Percentiles rank a stretch among this genome's conserved stretches.
phyloP scores from a whole-genome alignment of 164 flowering plant genomes.

The Euptelea pleiosperma region DNA sequence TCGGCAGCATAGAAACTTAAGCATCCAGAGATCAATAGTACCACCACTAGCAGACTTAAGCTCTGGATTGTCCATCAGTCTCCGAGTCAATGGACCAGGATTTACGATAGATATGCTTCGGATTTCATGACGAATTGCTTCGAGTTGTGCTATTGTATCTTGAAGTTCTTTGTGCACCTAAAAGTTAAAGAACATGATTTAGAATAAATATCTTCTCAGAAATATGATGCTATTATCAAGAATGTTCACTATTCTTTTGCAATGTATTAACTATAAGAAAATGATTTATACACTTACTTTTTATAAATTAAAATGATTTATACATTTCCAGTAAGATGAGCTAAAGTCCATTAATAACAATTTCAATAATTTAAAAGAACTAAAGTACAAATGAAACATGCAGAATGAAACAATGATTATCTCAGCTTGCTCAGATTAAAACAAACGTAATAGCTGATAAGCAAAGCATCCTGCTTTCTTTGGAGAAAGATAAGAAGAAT shows the following conservation, averaged over 20 bases:
- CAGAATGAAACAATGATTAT: not conserved
- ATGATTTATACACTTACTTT: too few relatives aligned
- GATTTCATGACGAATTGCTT: conserved; percentile 84
- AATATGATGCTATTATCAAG: not conserved
- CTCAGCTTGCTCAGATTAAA: not conserved
- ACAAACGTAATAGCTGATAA: too few relatives aligned
- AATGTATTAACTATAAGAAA: too few relatives aligned
- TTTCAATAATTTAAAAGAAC: too few relatives aligned
- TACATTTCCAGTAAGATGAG: too few relatives aligned
- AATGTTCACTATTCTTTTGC: too few relatives aligned
- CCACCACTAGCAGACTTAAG: conserved; percentile 26
- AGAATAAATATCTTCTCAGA: not conserved
- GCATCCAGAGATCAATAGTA: conserved; percentile 8
- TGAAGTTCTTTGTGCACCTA: conserved; percentile 94
- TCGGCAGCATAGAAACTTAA: not conserved
- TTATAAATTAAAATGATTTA: too few relatives aligned
- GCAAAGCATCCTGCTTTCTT: too few relatives aligned
- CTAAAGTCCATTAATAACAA: too few relatives aligned
- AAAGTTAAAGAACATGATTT: conserved; percentile 9
- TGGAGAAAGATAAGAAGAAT: not conserved
- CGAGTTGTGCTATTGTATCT: conserved; percentile 80
- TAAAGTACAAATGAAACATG: not conserved
- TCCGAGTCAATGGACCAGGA: conserved; percentile 72
- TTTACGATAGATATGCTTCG: conserved; percentile 67
- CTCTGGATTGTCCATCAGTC: conserved; percentile 44